Conservation (phyloP, 2,329 filamentous ascomycete species). For the Hymenoscyphus fructigenus region DNA sequence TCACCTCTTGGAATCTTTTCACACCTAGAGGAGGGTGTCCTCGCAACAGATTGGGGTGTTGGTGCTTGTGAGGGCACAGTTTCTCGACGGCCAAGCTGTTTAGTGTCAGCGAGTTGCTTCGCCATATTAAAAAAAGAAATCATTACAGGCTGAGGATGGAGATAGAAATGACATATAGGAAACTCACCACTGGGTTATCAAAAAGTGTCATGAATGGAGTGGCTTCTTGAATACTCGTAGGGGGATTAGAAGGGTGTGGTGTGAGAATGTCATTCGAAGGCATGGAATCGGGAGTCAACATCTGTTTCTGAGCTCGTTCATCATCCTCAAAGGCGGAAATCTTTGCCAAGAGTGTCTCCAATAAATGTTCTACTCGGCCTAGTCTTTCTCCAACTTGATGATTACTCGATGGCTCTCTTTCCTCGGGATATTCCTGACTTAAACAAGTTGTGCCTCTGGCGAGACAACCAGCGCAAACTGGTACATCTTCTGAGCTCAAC, state of each 20-base stretch:
- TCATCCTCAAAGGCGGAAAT: slow-evolving; percentile 33
- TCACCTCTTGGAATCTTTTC: slow-evolving; percentile 27
- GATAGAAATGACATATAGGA: background rate
- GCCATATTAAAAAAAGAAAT: background rate
- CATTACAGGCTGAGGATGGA: background rate
- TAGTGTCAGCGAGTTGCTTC: slow-evolving; percentile 9
- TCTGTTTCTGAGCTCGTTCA: slow-evolving; percentile 27
- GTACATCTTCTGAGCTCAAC: slow-evolving; percentile 40
- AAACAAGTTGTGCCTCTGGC: slow-evolving; percentile 40
- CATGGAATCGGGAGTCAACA: slow-evolving; percentile 32
- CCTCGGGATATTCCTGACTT: slow-evolving; percentile 37
- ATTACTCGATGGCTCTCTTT: slow-evolving; percentile 29
- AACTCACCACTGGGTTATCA: slow-evolving; percentile 32
- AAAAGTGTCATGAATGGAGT: slow-evolving; percentile 33
- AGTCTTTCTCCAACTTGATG: slow-evolving; percentile 34
- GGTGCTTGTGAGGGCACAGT: slow-evolving; percentile 20
- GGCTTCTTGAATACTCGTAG: slow-evolving; percentile 17
- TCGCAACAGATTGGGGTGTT: slow-evolving; percentile 25
- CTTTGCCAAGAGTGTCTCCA: slow-evolving; percentile 34
- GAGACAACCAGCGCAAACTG: slow-evolving; percentile 47
- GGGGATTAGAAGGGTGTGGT: slow-evolving; percentile 20
- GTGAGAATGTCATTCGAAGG: slow-evolving; percentile 31
- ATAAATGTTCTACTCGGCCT: slow-evolving; percentile 32
- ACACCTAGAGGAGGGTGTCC: slow-evolving; percentile 20
- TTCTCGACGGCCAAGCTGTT: slow-evolving; percentile 31